These are phyloP conservation scores for Coccomyxa subellipsoidea DNA, from an alignment of 163 green algal species.

Conservation along the genomic window DNA sequence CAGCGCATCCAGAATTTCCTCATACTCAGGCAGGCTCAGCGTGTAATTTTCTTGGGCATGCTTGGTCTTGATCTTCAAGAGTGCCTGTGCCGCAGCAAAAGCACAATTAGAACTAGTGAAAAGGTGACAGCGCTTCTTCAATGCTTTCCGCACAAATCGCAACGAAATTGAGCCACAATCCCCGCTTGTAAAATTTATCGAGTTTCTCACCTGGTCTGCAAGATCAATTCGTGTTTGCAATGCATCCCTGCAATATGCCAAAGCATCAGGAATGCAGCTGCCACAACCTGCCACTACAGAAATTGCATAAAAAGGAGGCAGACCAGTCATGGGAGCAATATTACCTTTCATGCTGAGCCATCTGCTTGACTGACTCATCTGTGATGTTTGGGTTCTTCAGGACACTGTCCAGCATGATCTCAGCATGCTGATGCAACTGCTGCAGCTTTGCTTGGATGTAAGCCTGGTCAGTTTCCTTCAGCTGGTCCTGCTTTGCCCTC, in stretches of 20 bases:
- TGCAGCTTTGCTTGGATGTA: constrained; percentile 5
- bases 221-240: neutral
- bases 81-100: constrained; percentile 2
- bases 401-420: neutral
- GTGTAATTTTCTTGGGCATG: neutral
- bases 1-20: constrained; percentile 1
- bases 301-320: too few species aligned
- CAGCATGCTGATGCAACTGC: neutral
- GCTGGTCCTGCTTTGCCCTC: neutral
- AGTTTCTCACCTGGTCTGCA: neutral
- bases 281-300: too few species aligned
- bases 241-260: neutral
- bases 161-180: too few species aligned
- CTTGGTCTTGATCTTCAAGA: neutral
- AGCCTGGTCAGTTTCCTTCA: neutral
- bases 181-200: too few species aligned
- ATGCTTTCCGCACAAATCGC: too few species aligned
- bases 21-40: neutral
- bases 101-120: neutral
- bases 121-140: too few species aligned
- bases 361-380: neutral
- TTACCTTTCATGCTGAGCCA: constrained; percentile 6
- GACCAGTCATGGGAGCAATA: neutral
- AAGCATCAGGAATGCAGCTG: neutral
- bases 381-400: constrained; percentile 2